Evolutionary conservation across 2,329 filamentous ascomycete genomes (phyloP).

Genomic region (Calonectria fujianensis): DNA sequence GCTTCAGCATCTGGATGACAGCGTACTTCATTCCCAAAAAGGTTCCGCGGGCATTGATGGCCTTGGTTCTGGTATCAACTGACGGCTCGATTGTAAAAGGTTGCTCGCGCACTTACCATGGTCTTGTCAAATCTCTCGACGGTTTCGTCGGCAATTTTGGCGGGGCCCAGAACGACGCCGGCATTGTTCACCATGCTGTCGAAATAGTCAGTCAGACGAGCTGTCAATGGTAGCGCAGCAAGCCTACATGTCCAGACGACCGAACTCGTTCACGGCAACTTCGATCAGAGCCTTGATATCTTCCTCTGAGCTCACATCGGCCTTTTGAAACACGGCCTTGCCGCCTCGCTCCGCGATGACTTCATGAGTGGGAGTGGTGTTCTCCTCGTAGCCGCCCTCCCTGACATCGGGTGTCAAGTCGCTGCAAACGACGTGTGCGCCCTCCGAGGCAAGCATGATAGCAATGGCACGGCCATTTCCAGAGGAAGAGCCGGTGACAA

Average conservation of each 20-base stretch:
- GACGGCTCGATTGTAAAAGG: not conserved
- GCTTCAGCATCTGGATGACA: constrained; percentile 2
- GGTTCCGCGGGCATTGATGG: constrained; percentile 1
- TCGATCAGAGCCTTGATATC: constrained; percentile 1
- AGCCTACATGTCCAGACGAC: not conserved
- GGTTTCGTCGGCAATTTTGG: not conserved
- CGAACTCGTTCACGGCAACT: not conserved
- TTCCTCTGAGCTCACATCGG: constrained; percentile 2
- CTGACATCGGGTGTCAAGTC: not conserved
- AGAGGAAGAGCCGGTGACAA: not conserved
- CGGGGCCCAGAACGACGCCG: not conserved
- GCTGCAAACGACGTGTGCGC: constrained; percentile 1
- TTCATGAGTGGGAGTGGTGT: not conserved
- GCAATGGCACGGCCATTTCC: constrained; percentile 14
- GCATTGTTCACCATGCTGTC: constrained; percentile 6
- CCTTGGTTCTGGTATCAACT: not conserved
- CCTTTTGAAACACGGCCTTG: constrained; percentile 1
- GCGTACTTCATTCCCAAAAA: constrained; percentile 15
- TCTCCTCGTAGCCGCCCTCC: not conserved
- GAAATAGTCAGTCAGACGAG: not conserved
- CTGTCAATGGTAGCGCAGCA: not conserved
- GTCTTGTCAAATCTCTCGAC: constrained; percentile 7
- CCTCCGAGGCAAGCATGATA: not conserved
- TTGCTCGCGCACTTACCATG: not conserved
- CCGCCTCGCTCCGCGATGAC: not conserved